phyloP scores from a whole-genome alignment of 176 grass and related monocot genomes.

The Calamus simplicifolius region DNA sequence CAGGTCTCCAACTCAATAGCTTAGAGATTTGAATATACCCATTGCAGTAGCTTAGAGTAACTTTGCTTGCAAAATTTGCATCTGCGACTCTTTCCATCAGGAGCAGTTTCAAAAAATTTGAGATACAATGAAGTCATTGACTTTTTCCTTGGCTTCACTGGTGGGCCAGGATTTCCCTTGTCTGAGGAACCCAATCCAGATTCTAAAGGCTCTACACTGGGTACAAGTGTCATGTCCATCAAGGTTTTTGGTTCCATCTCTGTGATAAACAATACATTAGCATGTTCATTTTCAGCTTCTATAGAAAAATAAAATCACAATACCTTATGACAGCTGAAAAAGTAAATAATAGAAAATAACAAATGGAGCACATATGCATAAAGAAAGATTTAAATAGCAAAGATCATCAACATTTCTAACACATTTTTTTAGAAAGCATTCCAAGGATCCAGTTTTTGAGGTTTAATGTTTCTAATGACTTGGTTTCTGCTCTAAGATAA shows the following conservation, averaged over 20 bases:
- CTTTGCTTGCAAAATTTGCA: conserved; percentile 87
- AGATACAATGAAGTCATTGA: conserved; percentile 88
- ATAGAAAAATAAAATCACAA: no score
- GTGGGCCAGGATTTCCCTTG: conserved; percentile 13
- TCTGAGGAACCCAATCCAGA: conserved; percentile 22
- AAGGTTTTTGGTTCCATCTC: conserved; percentile 38
- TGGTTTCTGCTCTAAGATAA: no score
- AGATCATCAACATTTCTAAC: no score
- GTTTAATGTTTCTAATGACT: no score
- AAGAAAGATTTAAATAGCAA: no score
- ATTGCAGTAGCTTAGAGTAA: conserved; percentile 86
- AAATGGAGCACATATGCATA: no score
- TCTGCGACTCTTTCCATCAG: conserved; percentile 60
- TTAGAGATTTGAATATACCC: conserved; percentile 19
- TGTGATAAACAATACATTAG: conserved; percentile 1
- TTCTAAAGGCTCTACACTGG: conserved; percentile 26
- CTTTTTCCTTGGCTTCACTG: conserved; percentile 62
- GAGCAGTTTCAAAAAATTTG: conserved; percentile 72
- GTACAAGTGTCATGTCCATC: conserved; percentile 63
- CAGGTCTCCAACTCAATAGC: no score
- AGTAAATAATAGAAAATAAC: no score
- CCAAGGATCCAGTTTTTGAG: no score
- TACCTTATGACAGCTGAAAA: no score
- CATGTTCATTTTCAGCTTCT: background rate
- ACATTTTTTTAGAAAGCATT: no score